Conservation (phyloP, 306 rosid species). For the Fragaria vesca region DNA sequence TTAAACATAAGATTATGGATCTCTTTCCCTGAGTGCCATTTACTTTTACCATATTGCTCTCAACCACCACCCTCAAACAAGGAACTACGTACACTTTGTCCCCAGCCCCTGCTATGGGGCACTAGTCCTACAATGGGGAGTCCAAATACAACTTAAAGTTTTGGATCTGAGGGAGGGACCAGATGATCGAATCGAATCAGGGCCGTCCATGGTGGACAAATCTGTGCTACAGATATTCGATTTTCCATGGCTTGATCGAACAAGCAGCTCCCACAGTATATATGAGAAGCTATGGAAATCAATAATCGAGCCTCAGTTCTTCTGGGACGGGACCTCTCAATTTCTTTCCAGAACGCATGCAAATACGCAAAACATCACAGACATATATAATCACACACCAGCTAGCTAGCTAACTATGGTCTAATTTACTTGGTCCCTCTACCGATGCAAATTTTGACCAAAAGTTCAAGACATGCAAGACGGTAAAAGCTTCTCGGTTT, state of each 20-base stretch:
- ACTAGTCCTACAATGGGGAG: conserved; percentile 5
- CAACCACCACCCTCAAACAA: conserved; percentile 33
- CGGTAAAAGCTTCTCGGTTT: too few species aligned
- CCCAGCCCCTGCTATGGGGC: conserved; percentile 15
- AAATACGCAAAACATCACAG: too few species aligned
- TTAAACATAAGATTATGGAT: conserved; percentile 56
- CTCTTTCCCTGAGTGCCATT: conserved; percentile 24
- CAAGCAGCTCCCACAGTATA: too few species aligned
- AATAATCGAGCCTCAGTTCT: too few species aligned
- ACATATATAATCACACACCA: too few species aligned
- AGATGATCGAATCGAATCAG: conserved; percentile 36
- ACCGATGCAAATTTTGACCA: too few species aligned
- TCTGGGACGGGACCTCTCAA: too few species aligned
- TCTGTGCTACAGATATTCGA: conserved; percentile 33
- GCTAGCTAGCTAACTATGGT: too few species aligned
- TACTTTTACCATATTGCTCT: conserved; percentile 38
- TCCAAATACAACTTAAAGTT: conserved; percentile 18
- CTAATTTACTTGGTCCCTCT: too few species aligned
- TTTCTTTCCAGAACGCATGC: too few species aligned
- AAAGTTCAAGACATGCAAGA: too few species aligned
- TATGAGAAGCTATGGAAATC: too few species aligned
- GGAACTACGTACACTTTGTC: conserved; percentile 13
- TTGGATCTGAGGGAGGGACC: conserved; percentile 43
- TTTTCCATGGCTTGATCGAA: conserved; percentile 7
- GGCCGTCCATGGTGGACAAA: conserved; percentile 34